Base-by-base conservation (phyloP, 2,329 filamentous ascomycete species). In the Kalaharituber pfeilii region DNA sequence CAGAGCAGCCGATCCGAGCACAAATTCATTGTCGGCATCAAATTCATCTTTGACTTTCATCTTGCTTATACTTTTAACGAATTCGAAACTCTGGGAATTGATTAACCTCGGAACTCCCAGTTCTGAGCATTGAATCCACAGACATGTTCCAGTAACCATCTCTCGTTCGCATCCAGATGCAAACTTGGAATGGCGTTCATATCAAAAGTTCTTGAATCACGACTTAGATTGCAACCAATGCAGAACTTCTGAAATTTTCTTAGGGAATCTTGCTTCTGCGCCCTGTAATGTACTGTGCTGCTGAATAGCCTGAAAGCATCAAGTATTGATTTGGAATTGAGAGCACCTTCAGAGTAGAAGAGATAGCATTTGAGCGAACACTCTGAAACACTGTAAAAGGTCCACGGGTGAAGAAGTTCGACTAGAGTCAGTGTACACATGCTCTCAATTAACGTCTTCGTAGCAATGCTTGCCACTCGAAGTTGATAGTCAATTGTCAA, bases 1-100 rank as follows among this genome's bases (percentile, higher is more conserved):
- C 0, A 75, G 78, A 53, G 83, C 74, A 58, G 87, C 83, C 56
- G 86, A 82, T 56, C 86, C 82, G 36, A 86, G 78, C 51, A 83
- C 78, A 11, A 71, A 69, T 51, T 82, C 79, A 26, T 80, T 73
- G 53, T 85, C 81, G n/a, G n/a, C n/a, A 58, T 88, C 82, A 83
- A 84, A 88, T 54, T 79, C 22, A 8, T 49, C 33, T 6, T 42
- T 18, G 1, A 50, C 24, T 9, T 26, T 76, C 60, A 81, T 78
- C 49, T 76, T 75, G 57, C 73, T 77, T 62, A 91, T 75, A 55
- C 77, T 73, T 39, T 79, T 77, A 6, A 87, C 75, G 2, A 81
- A 72, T 18, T 72, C 70, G 44, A 74, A 75, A 13, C 84, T 76
- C 52, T 80, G 78, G 56, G 81, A n/a, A 93, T 77, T 4, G 81